Evolutionary conservation across 202 grass and related monocot genomes (phyloP).

Genomic region (Panicum virgatum): DNA sequence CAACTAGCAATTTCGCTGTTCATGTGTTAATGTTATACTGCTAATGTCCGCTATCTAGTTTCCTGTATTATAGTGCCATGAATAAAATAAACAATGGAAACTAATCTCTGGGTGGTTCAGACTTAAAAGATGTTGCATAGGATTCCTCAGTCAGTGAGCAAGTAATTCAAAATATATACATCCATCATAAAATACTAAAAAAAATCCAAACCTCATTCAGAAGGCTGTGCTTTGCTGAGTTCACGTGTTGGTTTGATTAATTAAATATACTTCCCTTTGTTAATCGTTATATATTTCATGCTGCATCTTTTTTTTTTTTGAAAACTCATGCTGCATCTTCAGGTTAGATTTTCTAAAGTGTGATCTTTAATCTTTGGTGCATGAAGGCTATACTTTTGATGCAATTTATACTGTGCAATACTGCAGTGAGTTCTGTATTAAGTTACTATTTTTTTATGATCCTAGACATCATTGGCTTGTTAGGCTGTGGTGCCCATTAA

Average conservation of each 20-base stretch:
- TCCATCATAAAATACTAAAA: neutral
- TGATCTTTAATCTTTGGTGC: neutral
- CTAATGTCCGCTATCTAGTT: neutral
- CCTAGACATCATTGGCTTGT: slow-evolving; percentile 3
- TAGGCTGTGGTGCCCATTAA: neutral
- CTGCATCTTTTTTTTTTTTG: too few relatives aligned
- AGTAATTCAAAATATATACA: neutral
- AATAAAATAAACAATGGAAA: neutral
- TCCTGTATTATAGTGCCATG: neutral
- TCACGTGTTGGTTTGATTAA: neutral
- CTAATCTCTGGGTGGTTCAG: slow-evolving; percentile 1
- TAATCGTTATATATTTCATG: neutral
- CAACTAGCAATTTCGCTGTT: neutral
- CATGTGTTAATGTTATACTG: neutral
- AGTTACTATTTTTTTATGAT: neutral
- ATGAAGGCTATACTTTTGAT: neutral
- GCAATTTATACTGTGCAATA: neutral
- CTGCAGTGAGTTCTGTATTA: neutral
- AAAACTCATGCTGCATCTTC: neutral
- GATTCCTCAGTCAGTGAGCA: neutral
- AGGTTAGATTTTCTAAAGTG: neutral
- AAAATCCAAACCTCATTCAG: neutral
- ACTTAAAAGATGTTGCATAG: neutral
- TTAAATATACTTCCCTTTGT: neutral
- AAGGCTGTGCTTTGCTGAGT: neutral